Base-by-base conservation (phyloP, 2,329 filamentous ascomycete genomes). In the Calonectria henricotiae region DNA sequence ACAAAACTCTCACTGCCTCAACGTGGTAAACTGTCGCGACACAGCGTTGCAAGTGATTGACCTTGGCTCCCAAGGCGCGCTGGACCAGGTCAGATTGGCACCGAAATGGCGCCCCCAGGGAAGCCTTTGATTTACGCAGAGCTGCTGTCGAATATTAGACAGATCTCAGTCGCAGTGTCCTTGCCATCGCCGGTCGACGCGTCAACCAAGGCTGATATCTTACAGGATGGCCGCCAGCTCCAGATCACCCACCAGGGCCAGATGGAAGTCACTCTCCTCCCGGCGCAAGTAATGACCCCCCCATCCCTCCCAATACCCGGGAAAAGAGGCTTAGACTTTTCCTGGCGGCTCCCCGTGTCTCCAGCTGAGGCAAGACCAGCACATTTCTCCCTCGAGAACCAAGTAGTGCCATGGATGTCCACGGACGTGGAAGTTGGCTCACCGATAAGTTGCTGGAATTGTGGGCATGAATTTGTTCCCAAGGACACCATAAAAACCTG, bases 101-200 rank as follows among this genome's bases (percentile, higher is more conserved):
- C 41, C n/a, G 41, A 60, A 20, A 79, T 79, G 76, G 54, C 69
- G 25, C 58, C 70, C 32, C 55, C 62, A 54, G 55, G 17, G 3
- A 61, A 73, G n/a, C 74, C 83, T 23, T 75, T 80, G 2, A 84
- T 92, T 25, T 92, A 93, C 77, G 90, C 90, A 5, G 91, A 93
- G 81, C 85, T 92, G 1, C 85, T 93, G 3, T 83, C 87, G 32
- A 91, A 92, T 70, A 91, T 93, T 73, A 85, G 88, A 47, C 90
- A 92, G 77, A 84, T 93, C 44, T 91, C 90, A 5, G 81, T 92
- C 25, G 87, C 86, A 62, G 88, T 86, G 7, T 84, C 85, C 3
- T 81, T 92, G 1, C 81, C 84, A 3, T 83, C 85, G 13, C 80
- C 84, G 5, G 80, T 80, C 54, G 82, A 85, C 62, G 68, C 80